These are phyloP conservation scores for Penicillium coprophilum DNA, from an alignment of 495 filamentous ascomycete genomes.

Conservation along the genomic window DNA sequence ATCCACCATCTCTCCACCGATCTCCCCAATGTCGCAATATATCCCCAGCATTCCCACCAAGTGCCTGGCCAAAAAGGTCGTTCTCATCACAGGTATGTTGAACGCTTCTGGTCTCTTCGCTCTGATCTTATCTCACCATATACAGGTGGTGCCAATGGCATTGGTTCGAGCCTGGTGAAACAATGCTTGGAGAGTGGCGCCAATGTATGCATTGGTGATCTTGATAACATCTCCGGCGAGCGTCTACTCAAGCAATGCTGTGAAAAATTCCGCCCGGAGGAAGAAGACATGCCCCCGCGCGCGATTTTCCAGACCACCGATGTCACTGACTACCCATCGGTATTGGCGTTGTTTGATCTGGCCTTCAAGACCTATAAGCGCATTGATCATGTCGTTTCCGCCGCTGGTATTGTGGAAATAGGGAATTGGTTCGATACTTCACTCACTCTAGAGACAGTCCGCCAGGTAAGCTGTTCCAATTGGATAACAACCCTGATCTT, in stretches of 20 bases:
- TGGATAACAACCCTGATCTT: background rate
- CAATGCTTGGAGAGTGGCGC: constrained; percentile 47
- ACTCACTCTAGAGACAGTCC: constrained; percentile 34
- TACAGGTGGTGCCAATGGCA: constrained; percentile 54
- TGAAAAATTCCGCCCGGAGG: constrained; percentile 28
- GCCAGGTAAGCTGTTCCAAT: constrained; percentile 27
- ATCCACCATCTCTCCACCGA: constrained; percentile 9
- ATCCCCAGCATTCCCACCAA: constrained; percentile 28
- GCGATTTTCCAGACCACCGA: constrained; percentile 43
- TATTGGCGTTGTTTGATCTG: constrained; percentile 45
- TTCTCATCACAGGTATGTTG: constrained; percentile 48
- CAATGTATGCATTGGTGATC: constrained; percentile 47
- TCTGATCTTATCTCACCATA: background rate
- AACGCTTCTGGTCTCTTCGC: background rate
- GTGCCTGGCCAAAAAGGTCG: constrained; percentile 42
- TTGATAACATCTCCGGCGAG: constrained; percentile 35
- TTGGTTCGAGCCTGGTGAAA: constrained; percentile 52
- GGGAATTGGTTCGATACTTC: constrained; percentile 49
- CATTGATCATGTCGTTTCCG: constrained; percentile 54
- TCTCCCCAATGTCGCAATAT: constrained; percentile 28
- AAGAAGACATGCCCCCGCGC: constrained; percentile 23
- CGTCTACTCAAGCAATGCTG: constrained; percentile 24
- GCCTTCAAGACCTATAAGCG: constrained; percentile 45
- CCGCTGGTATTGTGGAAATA: constrained; percentile 50
- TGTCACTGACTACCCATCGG: constrained; percentile 47